Base-by-base conservation (phyloP, 768 basidiomycete species). In the Phaffia australis region DNA sequence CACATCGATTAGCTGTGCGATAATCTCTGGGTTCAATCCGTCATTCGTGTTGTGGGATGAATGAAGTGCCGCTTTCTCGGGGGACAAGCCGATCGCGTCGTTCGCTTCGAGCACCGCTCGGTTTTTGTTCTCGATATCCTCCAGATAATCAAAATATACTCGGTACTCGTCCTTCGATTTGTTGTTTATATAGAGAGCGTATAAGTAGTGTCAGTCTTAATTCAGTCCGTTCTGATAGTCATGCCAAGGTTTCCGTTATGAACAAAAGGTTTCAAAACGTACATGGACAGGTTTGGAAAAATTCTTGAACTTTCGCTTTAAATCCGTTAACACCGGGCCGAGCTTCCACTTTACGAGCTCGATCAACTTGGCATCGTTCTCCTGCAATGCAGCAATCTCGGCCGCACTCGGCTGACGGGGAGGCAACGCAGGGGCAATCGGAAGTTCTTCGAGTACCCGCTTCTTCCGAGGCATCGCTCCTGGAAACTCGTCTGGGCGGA, bases 281-380 rank as follows among this genome's bases (percentile, higher is more conserved):
- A 92, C 91, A 69, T 80, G 80, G 52, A 88, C 87, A 48, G 81
- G 78, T 77, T 90, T 90, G 0, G 85, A 87, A 73, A 95, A 93
- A 71, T 87, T 81, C 80, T 91, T 90, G 75, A 87, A 92, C 78
- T 92, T 91, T 75, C 89, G 83, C 79, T 89, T 91, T 71, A 99
- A 79, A 74, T 97, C 91, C 1, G 82, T 83, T 60, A 98, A 78
- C 59, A 98, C 86, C 1, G 88, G 88, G 1, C 88, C 88, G n/a
- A 98, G 81, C n/a, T 89, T 83, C 73, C 86, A 88, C 76, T 90
- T 88, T 71, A 99, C 79, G 71, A 92, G 76, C 55, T 90, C 88
- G 60, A 89, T 80, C 30, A 85, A 79, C 69, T 82, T 81, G 71
- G 84, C 81, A 72, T 99, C 94, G 66, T 80, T 87, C 76, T 91